A percentile compares a stretch with the other conserved stretches of the same genome.
These are phyloP conservation scores for Phytophthora palmivora DNA, from an alignment of 352 stramenopile species.

Conservation along the genomic window DNA sequence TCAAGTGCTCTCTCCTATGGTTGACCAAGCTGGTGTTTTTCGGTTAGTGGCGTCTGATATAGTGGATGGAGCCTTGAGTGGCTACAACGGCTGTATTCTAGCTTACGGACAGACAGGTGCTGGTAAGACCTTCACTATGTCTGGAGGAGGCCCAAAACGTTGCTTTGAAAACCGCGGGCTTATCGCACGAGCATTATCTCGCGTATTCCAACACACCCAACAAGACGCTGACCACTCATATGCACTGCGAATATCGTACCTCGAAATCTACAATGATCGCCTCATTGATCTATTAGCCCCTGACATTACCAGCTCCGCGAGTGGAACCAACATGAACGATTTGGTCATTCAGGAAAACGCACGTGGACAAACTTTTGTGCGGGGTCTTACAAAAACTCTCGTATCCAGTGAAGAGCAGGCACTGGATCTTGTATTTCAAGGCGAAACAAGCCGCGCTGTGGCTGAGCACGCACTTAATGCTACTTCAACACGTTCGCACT, in stretches of 20 bases:
- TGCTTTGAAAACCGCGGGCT: slow-evolving; percentile 73
- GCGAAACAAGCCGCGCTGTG: slow-evolving; percentile 80
- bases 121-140: slow-evolving; percentile 82
- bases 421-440: slow-evolving; percentile 81
- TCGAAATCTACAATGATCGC: slow-evolving; percentile 93
- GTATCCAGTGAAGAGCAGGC: slow-evolving; percentile 76
- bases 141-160: slow-evolving; percentile 50
- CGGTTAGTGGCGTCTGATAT: slow-evolving; percentile 48
- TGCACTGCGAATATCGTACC: slow-evolving; percentile 72
- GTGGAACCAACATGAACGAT: slow-evolving; percentile 32
- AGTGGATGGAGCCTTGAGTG: slow-evolving; percentile 63
- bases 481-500: slow-evolving; percentile 79
- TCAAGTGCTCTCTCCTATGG: slow-evolving; percentile 51
- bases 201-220: slow-evolving; percentile 60
- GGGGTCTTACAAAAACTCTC: slow-evolving; percentile 56
- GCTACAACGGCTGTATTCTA: slow-evolving; percentile 84
- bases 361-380: slow-evolving; percentile 74
- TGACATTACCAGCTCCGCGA: slow-evolving; percentile 5
- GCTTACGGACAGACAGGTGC: slow-evolving; percentile 80
- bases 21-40: slow-evolving; percentile 67
- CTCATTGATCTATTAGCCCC: slow-evolving; percentile 84
- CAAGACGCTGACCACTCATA: slow-evolving; percentile 58
- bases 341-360: slow-evolving; percentile 69
- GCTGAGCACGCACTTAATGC: slow-evolving; percentile 85
- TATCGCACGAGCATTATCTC: slow-evolving; percentile 61